Evolutionary conservation across 768 basidiomycete genomes (phyloP), one percentile per base, ranked within the genome.

Genomic region (Leccinum variicolor): DNA sequence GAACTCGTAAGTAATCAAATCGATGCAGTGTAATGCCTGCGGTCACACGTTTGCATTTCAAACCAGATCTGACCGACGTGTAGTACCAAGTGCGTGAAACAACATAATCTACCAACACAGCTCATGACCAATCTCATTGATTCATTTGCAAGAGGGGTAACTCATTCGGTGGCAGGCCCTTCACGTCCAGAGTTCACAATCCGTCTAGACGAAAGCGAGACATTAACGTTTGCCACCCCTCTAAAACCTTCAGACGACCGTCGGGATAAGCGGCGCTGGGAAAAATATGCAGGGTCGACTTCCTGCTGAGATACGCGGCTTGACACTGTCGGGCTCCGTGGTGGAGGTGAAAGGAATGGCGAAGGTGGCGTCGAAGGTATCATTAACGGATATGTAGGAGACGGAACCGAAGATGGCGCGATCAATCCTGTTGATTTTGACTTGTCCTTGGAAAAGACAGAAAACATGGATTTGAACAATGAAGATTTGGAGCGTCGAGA

Each of bases 381-480:
- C 31, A 74, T 65, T 10, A 58, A 41, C 7, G 72, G 64, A 46
- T 64, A 65, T 29, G 53, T 17, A 28, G 61, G 53, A 6, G 46
- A 29, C 25, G 58, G 53, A 25, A 53, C 48, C 13, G 58, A 50
- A 15, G 86, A 78, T 13, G 76, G 82, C 0, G 88, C 84, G 57
- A 93, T 84, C 53, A 92, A 74, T 13, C 89, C 92, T 62, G 90
- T 85, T 14, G 84, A 76, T 7, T 79, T 75, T 10, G 75, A 50
- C 19, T 82, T 78, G 62, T 81, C 73, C 50, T 67, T 63, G 34
- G 74, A 72, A 71, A 77, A 59, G 43, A 69, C 55, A 17, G 79
- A 81, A 61, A 86, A 78, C 49, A 90, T 74, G 13, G 86, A 83
- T 57, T 87, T 85, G 67, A 90, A 83, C 19, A 92, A 77, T 9